Evolutionary conservation across 1,284 basidiomycete species (phyloP), one percentile per base, ranked within the genome.

Genomic region (Ceratobasidium sp.): DNA sequence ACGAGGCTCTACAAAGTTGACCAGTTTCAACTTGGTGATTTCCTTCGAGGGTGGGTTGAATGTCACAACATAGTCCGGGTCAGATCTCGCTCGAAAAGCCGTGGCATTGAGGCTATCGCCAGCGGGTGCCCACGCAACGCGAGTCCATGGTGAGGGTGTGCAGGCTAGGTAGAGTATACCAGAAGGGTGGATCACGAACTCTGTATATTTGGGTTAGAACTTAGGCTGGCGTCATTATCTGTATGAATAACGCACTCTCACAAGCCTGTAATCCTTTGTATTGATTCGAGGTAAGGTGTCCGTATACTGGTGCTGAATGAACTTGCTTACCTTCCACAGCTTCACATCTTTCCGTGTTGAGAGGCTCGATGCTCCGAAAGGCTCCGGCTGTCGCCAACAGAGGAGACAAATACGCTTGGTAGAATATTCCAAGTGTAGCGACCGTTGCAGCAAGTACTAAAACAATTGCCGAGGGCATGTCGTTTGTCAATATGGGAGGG

Each of bases 31-130:
- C 42, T 85, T 87, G 15, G 85, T 88, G 75, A 81, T 80, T n/a
- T n/a, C n/a, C n/a, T 35, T 82, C 84, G 6, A 88, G 86, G 20
- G 79, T 77, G 80, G 78, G 56, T 91, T 86, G 80, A 90, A 91
- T 0, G 87, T 87, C 15, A 91, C 91, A 77, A 94, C 85, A 81
- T 90, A 91, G 82, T 93, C 91, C 11, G 53, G 26, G 10, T 23
- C n/a, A 31, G 47, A 13, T 13, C 54, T 61, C 11, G 28, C 45
- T 13, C 47, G 42, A 26, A 74, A 49, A 33, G 58, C 58, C 1
- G 69, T 63, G 26, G 58, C 45, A 33, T 74, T 63, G 13, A 74
- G 39, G 53, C 63, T 49, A 23, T 74, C 45, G 10, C 26, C n/a
- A 17, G 69, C 58, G 23, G 69, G 69, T 45, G 39, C 51, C 69